Evolutionary conservation across 2,329 filamentous ascomycete species (phyloP).

Genomic region (Trichoderma polysporum): DNA sequence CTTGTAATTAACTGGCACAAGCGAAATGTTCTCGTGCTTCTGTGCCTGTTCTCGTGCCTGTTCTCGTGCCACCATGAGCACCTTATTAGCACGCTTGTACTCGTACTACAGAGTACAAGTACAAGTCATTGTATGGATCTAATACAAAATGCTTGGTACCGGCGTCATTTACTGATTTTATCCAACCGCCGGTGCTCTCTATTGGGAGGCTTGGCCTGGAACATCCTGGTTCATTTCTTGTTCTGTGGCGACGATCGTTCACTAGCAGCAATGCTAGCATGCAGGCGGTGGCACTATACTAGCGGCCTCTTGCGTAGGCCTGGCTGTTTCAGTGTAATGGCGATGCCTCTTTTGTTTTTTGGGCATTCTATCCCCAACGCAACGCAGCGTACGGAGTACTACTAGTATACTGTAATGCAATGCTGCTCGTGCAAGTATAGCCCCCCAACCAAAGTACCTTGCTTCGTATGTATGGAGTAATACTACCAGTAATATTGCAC

Average conservation of each 20-base stretch:
- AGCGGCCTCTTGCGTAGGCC: slow-evolving; percentile 7
- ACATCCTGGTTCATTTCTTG: not conserved
- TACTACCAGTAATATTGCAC: not conserved
- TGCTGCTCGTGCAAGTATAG: not conserved
- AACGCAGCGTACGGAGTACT: no score
- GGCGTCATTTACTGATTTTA: not conserved
- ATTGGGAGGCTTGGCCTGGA: not conserved
- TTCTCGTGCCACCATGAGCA: not conserved
- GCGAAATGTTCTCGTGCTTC: slow-evolving; percentile 2
- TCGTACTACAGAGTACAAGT: not conserved
- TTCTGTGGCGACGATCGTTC: slow-evolving; percentile 4
- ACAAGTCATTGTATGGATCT: not conserved
- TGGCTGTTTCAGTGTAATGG: slow-evolving; percentile 7
- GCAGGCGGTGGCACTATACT: not conserved
- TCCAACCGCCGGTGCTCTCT: not conserved
- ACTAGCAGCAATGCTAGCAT: not conserved
- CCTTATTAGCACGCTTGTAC: no score
- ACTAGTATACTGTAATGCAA: no score
- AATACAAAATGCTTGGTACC: not conserved
- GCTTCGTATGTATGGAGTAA: not conserved
- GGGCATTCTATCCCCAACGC: not conserved
- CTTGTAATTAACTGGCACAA: slow-evolving; percentile 6
- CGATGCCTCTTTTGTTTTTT: not conserved
- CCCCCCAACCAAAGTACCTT: not conserved
- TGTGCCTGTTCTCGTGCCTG: not conserved